Evolutionary conservation across 2,329 filamentous ascomycete genomes (phyloP).

Genomic region (Penicillium fuscoglaucum): DNA sequence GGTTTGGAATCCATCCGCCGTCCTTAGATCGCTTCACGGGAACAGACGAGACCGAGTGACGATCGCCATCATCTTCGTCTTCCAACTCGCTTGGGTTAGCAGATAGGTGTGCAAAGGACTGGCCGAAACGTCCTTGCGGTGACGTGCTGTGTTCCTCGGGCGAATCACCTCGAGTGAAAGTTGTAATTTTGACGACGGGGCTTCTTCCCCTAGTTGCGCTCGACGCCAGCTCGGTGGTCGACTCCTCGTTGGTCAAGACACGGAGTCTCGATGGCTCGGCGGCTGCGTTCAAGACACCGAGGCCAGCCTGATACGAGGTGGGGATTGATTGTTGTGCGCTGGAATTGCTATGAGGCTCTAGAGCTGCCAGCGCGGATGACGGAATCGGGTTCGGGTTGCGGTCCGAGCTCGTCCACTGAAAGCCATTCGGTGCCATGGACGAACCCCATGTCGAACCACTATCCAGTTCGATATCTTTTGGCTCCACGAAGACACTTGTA

Average conservation of each 20-base stretch:
- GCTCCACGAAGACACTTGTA: conserved; percentile 16
- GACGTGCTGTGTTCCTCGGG: conserved; percentile 32
- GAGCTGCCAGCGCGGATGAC: conserved; percentile 23
- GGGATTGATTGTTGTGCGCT: conserved; percentile 25
- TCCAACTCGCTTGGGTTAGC: conserved; percentile 30
- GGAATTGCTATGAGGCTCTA: conserved; percentile 12
- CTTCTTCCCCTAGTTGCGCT: conserved; percentile 38
- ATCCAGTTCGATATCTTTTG: conserved; percentile 21
- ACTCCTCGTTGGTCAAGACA: conserved; percentile 10
- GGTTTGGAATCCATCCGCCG: conserved; percentile 48
- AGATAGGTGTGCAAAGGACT: conserved; percentile 40
- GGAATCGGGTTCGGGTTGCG: conserved; percentile 34
- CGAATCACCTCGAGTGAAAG: conserved; percentile 46
- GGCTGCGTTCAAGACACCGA: conserved; percentile 3
- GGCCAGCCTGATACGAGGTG: conserved; percentile 10
- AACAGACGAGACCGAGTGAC: conserved; percentile 19
- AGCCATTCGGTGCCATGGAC: conserved; percentile 19
- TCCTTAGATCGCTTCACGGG: conserved; percentile 42
- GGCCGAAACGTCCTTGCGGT: conserved; percentile 30
- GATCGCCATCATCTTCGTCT: conserved; percentile 26
- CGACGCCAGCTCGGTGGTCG: conserved; percentile 2
- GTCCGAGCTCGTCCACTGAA: conserved; percentile 38
- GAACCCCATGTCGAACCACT: conserved; percentile 18
- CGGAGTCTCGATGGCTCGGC: conserved; percentile 10
- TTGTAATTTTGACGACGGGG: conserved; percentile 49